These are phyloP conservation scores for Sarocladium brachiariae DNA, from an alignment of 2,329 filamentous ascomycete species.

Conservation along the genomic window DNA sequence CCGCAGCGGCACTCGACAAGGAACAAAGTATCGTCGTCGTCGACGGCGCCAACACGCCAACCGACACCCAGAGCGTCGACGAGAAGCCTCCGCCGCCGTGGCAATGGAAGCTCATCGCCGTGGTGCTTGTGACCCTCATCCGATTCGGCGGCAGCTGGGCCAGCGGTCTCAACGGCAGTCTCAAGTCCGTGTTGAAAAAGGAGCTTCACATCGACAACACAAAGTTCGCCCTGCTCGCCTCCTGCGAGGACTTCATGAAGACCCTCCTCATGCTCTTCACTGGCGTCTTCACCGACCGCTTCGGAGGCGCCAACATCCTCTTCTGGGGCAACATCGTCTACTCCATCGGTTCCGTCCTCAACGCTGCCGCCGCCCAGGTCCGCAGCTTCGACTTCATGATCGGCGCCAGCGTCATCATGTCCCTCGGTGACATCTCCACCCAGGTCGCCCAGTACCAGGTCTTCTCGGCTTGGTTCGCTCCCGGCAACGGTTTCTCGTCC, in stretches of 20 bases:
- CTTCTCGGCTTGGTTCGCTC: constrained; percentile 55
- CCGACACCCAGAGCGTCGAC: not conserved
- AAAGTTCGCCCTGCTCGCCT: constrained; percentile 48
- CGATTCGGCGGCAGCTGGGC: constrained; percentile 53
- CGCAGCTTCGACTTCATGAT: constrained; percentile 55
- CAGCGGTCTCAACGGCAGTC: constrained; percentile 46
- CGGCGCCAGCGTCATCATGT: constrained; percentile 43
- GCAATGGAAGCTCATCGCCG: constrained; percentile 23
- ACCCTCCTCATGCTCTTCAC: constrained; percentile 44
- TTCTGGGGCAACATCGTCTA: constrained; percentile 51
- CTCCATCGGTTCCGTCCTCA: constrained; percentile 47
- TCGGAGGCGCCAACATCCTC: constrained; percentile 47
- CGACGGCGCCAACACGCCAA: not conserved
- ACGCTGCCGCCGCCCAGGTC: constrained; percentile 45
- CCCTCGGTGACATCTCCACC: constrained; percentile 52
- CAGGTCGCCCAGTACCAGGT: constrained; percentile 56
- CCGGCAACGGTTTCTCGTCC: constrained; percentile 50
- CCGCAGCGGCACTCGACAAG: not conserved
- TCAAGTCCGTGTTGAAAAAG: constrained; percentile 54
- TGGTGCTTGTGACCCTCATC: constrained; percentile 42
- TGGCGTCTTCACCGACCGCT: constrained; percentile 48
- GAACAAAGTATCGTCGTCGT: not conserved
- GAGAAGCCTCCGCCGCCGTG: constrained; percentile 5
- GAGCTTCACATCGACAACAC: constrained; percentile 50
- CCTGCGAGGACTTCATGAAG: constrained; percentile 54